phyloP scores from a whole-genome alignment of 1,284 basidiomycete species.

The Trametes hirsuta region DNA sequence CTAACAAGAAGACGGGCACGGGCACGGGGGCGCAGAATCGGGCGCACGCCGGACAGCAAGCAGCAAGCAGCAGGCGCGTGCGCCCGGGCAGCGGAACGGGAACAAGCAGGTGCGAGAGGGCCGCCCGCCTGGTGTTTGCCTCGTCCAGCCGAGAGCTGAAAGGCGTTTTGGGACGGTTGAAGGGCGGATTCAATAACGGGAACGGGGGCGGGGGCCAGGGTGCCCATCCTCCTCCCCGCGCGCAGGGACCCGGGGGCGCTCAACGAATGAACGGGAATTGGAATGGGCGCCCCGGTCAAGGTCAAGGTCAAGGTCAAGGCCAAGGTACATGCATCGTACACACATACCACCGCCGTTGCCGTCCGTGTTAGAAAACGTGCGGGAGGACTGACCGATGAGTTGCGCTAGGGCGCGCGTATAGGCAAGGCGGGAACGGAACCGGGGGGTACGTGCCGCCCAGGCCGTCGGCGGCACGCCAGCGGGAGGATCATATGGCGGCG shows the following conservation, averaged over 20 bases:
- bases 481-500: background rate
- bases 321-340: too few relatives aligned
- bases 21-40: background rate
- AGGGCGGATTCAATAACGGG: too few relatives aligned
- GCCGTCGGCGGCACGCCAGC: background rate
- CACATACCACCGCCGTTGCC: too few relatives aligned
- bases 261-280: too few relatives aligned
- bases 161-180: too few relatives aligned
- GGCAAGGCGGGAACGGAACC: background rate
- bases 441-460: slow-evolving; percentile 1
- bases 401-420: background rate
- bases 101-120: background rate
- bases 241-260: too few relatives aligned
- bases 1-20: background rate
- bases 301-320: too few relatives aligned
- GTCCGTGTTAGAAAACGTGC: background rate
- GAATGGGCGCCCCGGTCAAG: too few relatives aligned
- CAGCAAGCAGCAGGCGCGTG: background rate
- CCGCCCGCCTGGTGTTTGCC: too few relatives aligned
- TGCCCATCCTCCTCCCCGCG: too few relatives aligned
- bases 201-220: too few relatives aligned
- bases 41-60: background rate
- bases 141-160: too few relatives aligned
- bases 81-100: background rate
- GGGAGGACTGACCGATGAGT: background rate